Base-by-base conservation (phyloP, 2,329 filamentous ascomycete genomes). In the Colletotrichum camelliae region DNA sequence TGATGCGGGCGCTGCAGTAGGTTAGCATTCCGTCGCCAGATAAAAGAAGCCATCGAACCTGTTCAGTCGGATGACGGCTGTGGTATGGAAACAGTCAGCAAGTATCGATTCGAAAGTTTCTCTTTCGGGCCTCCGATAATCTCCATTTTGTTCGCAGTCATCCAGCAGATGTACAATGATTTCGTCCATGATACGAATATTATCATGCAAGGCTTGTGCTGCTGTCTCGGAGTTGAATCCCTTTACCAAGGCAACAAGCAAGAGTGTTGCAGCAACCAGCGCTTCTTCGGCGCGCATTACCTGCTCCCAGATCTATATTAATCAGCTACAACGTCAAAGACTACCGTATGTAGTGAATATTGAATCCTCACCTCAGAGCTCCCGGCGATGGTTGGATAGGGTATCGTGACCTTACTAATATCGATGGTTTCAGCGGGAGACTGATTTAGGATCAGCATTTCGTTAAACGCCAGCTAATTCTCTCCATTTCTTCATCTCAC, bases 191-290 rank as follows among this genome's bases (percentile, higher is more conserved):
- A 16, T 15, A 7, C 24, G 35, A 27, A 66, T 52, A 2, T 66
- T 52, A 7, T 29, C 24, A 4, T 27, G 16, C 5, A 66, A 33
- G 24, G 37, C 52, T 10, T 27, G 37, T 48, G 43, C 27, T 3
- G 37, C 62, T 13, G 62, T 29, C 37, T 43, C 24, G 4, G 62
- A 66, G 24, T 27, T 43, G 62, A 66, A 48, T 21, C 37, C 62
- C 33, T 48, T 31, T 8, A 66, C 37, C 37, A 66, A 21, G 18
- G 62, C 62, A n/a, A 52, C 62, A 7, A 66, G 37, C 15, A 66
- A 39, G 2, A 66, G 37, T 7, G 62, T 66, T 15, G 21, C 37
- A 15, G 10, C 35, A 31, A 66, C 62, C 15, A 66, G 62, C 2
- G 62, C 18, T 21, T 66, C 62, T 31, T 66, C 62, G 4, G 62